Base-by-base conservation (phyloP, 2,329 filamentous ascomycete species). In the Xylariaceae sp. region DNA sequence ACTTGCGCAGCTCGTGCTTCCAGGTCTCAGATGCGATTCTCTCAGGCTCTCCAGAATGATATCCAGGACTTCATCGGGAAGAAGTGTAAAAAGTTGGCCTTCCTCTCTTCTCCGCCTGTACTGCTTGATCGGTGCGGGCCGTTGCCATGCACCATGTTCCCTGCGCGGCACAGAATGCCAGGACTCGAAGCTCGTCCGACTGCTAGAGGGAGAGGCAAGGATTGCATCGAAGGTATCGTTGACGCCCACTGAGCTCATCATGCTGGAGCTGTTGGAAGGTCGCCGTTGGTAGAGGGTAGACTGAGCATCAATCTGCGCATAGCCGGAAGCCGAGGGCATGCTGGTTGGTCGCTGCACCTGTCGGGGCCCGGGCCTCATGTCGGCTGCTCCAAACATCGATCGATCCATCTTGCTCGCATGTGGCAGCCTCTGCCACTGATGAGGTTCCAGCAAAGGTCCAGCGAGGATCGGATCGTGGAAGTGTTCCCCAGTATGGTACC, bases 51-150 rank as follows among this genome's bases (percentile, higher is more conserved):
- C 71, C 32, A 85, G 59, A n/a, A 85, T 77, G 32, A 80, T 66
- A 45, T 76, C 71, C 41, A 85, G 63, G 2, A 85, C 77, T 59
- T 83, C 80, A n/a, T 75, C 74, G 0, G 82, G 81, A 14, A 85
- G 57, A 17, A 70, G 71, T n/a, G 70, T 70, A 51, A 84, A 80
- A 6, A 78, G 64, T 57, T 82, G 80, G 12, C 78, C 75, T 0
- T 73, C 73, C 32, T 67, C 64, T 10, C 68, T 63, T 48, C 60
- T 71, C 33, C 55, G 58, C 22, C 66, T 62, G 17, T 63, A 55
- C 54, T 65, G 64, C 58, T 70, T 71, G 44, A 70, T 63, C 18
- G 62, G 65, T 5, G 62, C 59, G 31, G 64, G 67, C 48, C 62
- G 66, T 51, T 68, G 64, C 62, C 64, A 64, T 27, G 59, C 58